phyloP scores from a whole-genome alignment of 495 filamentous ascomycete genomes.

The Geoglossum glabrum region DNA sequence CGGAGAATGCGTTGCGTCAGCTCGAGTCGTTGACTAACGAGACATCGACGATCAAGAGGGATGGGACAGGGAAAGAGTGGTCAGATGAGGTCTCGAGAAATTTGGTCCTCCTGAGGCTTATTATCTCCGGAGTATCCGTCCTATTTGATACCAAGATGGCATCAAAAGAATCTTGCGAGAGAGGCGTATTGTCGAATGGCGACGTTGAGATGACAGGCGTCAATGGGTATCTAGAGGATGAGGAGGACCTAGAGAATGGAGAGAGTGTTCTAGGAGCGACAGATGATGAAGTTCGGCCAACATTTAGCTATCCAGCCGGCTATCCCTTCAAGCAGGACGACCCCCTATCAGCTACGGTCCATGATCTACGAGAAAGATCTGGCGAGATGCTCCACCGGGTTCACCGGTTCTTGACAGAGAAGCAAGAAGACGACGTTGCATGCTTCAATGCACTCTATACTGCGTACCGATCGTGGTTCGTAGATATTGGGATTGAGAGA shows the following conservation, averaged over 20 bases:
- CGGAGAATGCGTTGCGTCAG: slow-evolving; percentile 41
- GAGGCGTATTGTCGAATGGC: slow-evolving; percentile 12
- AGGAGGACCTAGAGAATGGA: slow-evolving; percentile 20
- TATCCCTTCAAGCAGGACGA: slow-evolving; percentile 52
- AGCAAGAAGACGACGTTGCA: slow-evolving; percentile 87
- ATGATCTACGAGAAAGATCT: slow-evolving; percentile 55
- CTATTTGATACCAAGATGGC: slow-evolving; percentile 68
- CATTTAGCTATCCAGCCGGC: slow-evolving; percentile 68
- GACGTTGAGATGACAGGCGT: slow-evolving; percentile 27
- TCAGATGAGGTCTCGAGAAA: slow-evolving; percentile 89
- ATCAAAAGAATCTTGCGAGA: slow-evolving; percentile 22
- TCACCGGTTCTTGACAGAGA: slow-evolving; percentile 60
- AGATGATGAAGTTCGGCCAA: slow-evolving; percentile 62
- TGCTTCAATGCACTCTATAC: slow-evolving; percentile 87
- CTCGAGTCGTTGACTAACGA: slow-evolving; percentile 59
- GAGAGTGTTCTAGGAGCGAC: slow-evolving; percentile 43
- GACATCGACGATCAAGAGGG: slow-evolving; percentile 67
- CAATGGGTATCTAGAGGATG: slow-evolving; percentile 12
- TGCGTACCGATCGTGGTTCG: slow-evolving; percentile 88
- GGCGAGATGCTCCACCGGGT: slow-evolving; percentile 67
- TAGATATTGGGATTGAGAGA: slow-evolving; percentile 88
- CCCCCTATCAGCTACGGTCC: slow-evolving; percentile 48
- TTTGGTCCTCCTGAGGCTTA: slow-evolving; percentile 62
- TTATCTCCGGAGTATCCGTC: slow-evolving; percentile 70
- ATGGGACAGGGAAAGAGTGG: slow-evolving; percentile 95